Evolutionary conservation across 163 green algal species (phyloP).

Genomic region (Scenedesmus sp.): DNA sequence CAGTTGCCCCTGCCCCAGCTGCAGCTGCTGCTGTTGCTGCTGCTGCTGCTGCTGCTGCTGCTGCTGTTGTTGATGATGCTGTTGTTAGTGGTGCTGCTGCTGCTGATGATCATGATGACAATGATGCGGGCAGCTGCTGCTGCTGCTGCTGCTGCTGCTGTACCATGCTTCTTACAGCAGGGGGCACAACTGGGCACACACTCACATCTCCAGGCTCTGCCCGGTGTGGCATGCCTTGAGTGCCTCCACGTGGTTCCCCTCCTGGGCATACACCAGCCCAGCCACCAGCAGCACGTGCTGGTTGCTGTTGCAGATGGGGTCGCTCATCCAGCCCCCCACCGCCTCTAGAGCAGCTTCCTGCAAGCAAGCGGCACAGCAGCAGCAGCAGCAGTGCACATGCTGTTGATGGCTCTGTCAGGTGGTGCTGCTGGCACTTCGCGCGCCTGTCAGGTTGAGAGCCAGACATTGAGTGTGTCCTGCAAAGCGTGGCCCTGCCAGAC

Average conservation of each 20-base stretch:
- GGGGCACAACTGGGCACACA: background rate
- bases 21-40: too few relatives aligned
- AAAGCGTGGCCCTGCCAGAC: too few relatives aligned
- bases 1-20: too few relatives aligned
- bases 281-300: conserved; percentile 88
- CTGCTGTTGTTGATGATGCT: background rate
- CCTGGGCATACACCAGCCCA: conserved; percentile 83
- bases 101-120: too few relatives aligned
- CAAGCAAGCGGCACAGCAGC: background rate
- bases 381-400: too few relatives aligned
- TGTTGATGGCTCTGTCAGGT: too few relatives aligned
- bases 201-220: conserved; percentile 90
- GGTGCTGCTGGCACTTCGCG: too few relatives aligned
- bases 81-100: background rate
- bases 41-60: too few relatives aligned
- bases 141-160: conserved; percentile 6
- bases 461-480: too few relatives aligned
- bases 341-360: conserved; percentile 80
- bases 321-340: conserved; percentile 83
- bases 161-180: background rate
- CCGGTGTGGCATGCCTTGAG: conserved; percentile 87
- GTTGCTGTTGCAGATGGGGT: conserved; percentile 84
- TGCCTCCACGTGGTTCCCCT: conserved; percentile 93
- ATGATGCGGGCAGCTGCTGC: background rate
- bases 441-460: too few relatives aligned